These are phyloP conservation scores for Talaromyces islandicus DNA, from an alignment of 2,329 filamentous ascomycete species.

Conservation along the genomic window DNA sequence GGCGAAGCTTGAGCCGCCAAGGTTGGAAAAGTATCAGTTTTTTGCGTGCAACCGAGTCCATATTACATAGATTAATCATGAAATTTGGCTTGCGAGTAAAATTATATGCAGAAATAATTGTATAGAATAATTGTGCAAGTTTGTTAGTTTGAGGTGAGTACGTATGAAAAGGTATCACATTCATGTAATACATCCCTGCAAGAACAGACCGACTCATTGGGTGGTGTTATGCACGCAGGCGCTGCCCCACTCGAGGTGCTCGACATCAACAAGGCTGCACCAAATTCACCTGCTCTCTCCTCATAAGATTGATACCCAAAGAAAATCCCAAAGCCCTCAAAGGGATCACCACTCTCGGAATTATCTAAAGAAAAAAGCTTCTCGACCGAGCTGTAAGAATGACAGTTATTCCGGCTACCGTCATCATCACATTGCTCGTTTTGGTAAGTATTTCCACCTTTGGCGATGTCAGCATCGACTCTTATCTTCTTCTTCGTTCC, in stretches of 20 bases:
- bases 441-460: slow-evolving; percentile 53
- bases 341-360: neutral
- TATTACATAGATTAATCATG: neutral
- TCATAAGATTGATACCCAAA: neutral
- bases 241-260: neutral
- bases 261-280: neutral
- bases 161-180: neutral
- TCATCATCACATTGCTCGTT: slow-evolving; percentile 8
- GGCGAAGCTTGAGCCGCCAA: neutral
- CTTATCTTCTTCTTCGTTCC: neutral
- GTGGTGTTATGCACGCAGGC: neutral
- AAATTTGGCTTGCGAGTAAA: neutral
- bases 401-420: slow-evolving; percentile 2
- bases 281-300: neutral
- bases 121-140: too few species aligned
- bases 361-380: neutral
- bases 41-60: neutral
- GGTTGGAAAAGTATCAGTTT: neutral
- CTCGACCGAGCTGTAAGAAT: neutral
- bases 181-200: neutral
- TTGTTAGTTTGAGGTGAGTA: too few species aligned
- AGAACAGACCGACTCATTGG: neutral
- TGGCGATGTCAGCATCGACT: slow-evolving; percentile 38
- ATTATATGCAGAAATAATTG: neutral
- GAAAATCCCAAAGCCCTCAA: neutral